Evolutionary conservation across 306 rosid genomes (phyloP).

Genomic region (Cicer cuneatum): DNA sequence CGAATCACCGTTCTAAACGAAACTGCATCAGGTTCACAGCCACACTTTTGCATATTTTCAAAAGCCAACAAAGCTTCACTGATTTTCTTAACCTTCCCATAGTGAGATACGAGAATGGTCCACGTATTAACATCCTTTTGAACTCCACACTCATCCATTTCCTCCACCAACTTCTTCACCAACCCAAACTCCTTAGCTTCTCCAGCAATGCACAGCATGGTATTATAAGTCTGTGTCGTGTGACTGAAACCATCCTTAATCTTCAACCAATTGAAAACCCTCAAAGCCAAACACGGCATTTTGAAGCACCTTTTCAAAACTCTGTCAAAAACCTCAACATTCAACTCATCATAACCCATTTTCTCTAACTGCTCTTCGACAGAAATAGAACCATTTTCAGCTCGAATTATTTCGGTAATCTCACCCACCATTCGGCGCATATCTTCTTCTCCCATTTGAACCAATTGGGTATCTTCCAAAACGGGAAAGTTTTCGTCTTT

Average conservation of each 20-base stretch:
- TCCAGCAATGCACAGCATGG: constrained; percentile 74
- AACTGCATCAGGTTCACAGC: constrained; percentile 68
- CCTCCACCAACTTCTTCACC: constrained; percentile 70
- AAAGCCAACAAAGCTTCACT: constrained; percentile 67
- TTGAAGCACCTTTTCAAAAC: constrained; percentile 90
- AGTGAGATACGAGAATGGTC: constrained; percentile 75
- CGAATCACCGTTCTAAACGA: constrained; percentile 62
- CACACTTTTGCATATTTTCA: constrained; percentile 64
- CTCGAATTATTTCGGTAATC: constrained; percentile 57
- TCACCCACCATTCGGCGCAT: constrained; percentile 64
- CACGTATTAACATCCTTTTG: constrained; percentile 73
- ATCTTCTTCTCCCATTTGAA: constrained; percentile 51
- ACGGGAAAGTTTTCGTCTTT: constrained; percentile 25
- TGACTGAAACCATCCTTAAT: constrained; percentile 59
- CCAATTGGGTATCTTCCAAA: constrained; percentile 48
- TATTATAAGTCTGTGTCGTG: constrained; percentile 66
- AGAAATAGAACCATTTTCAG: constrained; percentile 46
- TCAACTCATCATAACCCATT: constrained; percentile 49
- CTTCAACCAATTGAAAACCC: constrained; percentile 77
- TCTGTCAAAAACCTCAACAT: constrained; percentile 64
- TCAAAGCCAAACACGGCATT: constrained; percentile 67
- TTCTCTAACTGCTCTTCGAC: constrained; percentile 69
- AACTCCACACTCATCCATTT: constrained; percentile 62
- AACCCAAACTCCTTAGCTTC: constrained; percentile 71
- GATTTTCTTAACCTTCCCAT: constrained; percentile 70